Evolutionary conservation across 805 yeast species (phyloP).

Genomic region (Candida pseudoglaebosa): DNA sequence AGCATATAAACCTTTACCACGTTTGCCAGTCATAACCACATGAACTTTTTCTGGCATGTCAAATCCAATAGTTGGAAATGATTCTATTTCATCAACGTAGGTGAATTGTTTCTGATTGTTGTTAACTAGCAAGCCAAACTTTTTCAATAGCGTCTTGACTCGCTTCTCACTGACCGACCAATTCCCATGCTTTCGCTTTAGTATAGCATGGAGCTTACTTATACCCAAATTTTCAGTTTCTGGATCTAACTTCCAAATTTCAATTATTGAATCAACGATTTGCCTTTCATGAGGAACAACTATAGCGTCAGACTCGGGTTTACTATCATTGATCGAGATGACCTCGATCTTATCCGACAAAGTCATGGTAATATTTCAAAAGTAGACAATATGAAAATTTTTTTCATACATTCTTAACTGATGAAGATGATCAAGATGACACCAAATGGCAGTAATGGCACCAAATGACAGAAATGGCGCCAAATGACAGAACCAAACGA

Average conservation of each 20-base stretch:
- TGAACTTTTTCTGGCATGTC: slow-evolving; percentile 40
- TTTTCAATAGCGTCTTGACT: slow-evolving; percentile 49
- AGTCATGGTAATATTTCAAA: slow-evolving; percentile 6
- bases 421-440: too few relatives aligned
- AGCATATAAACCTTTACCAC: slow-evolving; percentile 64
- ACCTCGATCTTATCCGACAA: slow-evolving; percentile 26
- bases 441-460: too few relatives aligned
- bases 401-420: too few relatives aligned
- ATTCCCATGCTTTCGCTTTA: slow-evolving; percentile 48
- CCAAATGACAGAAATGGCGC: too few relatives aligned
- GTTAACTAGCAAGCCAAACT: slow-evolving; percentile 46
- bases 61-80: slow-evolving; percentile 45
- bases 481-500: too few relatives aligned
- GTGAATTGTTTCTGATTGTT: slow-evolving; percentile 37
- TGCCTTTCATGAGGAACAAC: slow-evolving; percentile 55
- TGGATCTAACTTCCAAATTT: slow-evolving; percentile 67
- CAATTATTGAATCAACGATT: slow-evolving; percentile 56
- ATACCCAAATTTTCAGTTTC: slow-evolving; percentile 55
- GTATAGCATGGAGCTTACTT: slow-evolving; percentile 46
- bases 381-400: too few relatives aligned
- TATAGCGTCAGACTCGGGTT: slow-evolving; percentile 16
- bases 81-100: slow-evolving; percentile 51
- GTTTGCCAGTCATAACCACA: slow-evolving; percentile 44
- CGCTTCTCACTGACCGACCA: slow-evolving; percentile 66
- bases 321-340: slow-evolving; percentile 32